Evolutionary conservation across 805 yeast species (phyloP).

Genomic region (Ogataea philodendri): DNA sequence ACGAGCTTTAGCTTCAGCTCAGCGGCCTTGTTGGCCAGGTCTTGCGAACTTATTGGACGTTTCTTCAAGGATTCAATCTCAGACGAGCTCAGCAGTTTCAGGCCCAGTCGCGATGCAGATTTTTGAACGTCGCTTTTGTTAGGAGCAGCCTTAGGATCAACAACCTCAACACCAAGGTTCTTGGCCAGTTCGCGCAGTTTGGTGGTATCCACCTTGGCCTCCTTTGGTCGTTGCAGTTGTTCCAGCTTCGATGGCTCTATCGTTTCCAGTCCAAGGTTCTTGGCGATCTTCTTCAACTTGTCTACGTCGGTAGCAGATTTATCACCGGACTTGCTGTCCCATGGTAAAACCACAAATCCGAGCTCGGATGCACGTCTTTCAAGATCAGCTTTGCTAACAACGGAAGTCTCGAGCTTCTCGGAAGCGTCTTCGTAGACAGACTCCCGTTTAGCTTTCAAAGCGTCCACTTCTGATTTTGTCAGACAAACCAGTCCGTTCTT

Average conservation of each 20-base stretch:
- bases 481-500: conserved; percentile 4
- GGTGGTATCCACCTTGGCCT: conserved; percentile 7
- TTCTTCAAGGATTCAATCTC: conserved; percentile 34
- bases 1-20: conserved; percentile 41
- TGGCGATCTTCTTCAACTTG: conserved; percentile 17
- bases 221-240: conserved; percentile 10
- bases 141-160: conserved; percentile 8
- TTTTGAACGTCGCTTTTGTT: conserved; percentile 14
- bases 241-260: conserved; percentile 16
- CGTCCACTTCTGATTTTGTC: conserved; percentile 2
- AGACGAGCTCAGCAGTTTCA: conserved; percentile 32
- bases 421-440: conserved; percentile 22
- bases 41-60: conserved; percentile 31
- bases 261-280: conserved; percentile 20
- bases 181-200: conserved; percentile 26
- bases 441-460: too few relatives aligned
- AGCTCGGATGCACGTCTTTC: conserved; percentile 35
- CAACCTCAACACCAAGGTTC: conserved; percentile 16
- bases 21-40: conserved; percentile 38
- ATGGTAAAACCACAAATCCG: conserved; percentile 36
- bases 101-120: conserved; percentile 32
- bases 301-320: conserved; percentile 5
- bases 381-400: conserved; percentile 31
- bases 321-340: too few relatives aligned
- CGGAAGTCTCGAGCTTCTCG: conserved; percentile 17